Conservation (phyloP, 2,329 filamentous ascomycete genomes). For the Fulvia fulva region DNA sequence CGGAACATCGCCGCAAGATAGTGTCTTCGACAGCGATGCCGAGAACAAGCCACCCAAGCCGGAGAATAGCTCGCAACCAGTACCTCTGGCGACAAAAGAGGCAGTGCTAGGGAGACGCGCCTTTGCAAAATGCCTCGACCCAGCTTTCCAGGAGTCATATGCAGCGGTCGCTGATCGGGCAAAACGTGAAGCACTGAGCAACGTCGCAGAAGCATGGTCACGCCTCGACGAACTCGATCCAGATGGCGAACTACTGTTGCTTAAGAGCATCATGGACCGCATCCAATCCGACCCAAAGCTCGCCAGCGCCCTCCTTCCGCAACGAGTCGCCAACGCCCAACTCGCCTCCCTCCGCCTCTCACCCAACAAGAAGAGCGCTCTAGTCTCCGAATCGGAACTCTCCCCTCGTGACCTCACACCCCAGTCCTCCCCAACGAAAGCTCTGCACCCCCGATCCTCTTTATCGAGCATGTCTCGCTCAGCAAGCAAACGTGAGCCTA, state of each 20-base stretch:
- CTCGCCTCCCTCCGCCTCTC: conserved; percentile 32
- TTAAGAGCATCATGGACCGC: conserved; percentile 72
- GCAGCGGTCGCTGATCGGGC: conserved; percentile 62
- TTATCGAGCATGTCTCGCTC: conserved; percentile 14
- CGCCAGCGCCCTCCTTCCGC: conserved; percentile 42
- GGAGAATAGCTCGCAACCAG: conserved; percentile 14
- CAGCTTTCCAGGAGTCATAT: conserved; percentile 77
- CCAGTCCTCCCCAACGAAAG: conserved; percentile 27
- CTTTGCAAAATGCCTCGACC: conserved; percentile 77
- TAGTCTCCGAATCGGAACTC: conserved; percentile 19
- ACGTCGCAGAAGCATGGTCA: conserved; percentile 80
- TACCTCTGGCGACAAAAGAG: conserved; percentile 60
- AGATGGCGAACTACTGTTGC: conserved; percentile 80
- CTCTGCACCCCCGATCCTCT: conserved; percentile 5
- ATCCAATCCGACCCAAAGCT: conserved; percentile 68
- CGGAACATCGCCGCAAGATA: conserved; percentile 26
- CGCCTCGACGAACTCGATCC: conserved; percentile 82
- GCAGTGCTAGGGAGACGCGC: conserved; percentile 74
- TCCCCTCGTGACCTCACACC: conserved; percentile 23
- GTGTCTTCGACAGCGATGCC: conserved; percentile 44
- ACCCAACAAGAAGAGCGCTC: conserved; percentile 23
- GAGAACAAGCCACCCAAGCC: conserved; percentile 61
- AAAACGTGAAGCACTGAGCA: conserved; percentile 81
- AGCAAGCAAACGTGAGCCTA: conserved; percentile 22
- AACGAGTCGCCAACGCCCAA: conserved; percentile 33